Evolutionary conservation across 306 rosid species (phyloP).

Genomic region (Trifolium dubium): DNA sequence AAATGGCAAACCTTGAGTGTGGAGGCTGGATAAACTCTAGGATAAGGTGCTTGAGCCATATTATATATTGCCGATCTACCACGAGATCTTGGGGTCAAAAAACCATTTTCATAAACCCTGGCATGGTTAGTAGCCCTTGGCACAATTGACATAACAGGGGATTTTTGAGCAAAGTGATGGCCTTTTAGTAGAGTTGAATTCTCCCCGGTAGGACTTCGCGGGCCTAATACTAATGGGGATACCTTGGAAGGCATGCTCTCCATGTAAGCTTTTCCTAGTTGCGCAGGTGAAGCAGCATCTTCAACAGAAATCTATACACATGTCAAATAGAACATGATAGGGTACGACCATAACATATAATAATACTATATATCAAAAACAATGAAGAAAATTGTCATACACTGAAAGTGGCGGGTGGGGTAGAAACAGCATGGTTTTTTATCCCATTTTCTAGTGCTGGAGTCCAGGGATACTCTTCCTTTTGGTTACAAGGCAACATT

Average conservation of each 20-base stretch:
- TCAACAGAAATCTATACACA: slow-evolving; percentile 65
- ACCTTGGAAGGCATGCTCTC: slow-evolving; percentile 71
- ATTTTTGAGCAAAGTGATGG: slow-evolving; percentile 49
- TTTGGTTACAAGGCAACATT: slow-evolving; percentile 42
- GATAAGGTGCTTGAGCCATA: slow-evolving; percentile 87
- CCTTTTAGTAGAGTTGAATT: slow-evolving; percentile 43
- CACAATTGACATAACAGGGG: slow-evolving; percentile 54
- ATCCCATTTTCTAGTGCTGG: slow-evolving; percentile 53
- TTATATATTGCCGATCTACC: slow-evolving; percentile 85
- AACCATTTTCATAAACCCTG: slow-evolving; percentile 64
- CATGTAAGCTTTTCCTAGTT: slow-evolving; percentile 91
- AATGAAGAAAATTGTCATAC: slow-evolving; percentile 49
- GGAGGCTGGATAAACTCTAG: slow-evolving; percentile 59
- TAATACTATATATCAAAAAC: slow-evolving; percentile 10
- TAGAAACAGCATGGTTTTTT: slow-evolving; percentile 49
- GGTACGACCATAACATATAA: not conserved
- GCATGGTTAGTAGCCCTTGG: slow-evolving; percentile 56
- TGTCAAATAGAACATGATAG: slow-evolving; percentile 30
- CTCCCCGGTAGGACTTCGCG: slow-evolving; percentile 48
- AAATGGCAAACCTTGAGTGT: slow-evolving; percentile 58
- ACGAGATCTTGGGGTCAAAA: slow-evolving; percentile 74
- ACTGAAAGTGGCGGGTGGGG: slow-evolving; percentile 54
- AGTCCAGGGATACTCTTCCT: slow-evolving; percentile 48
- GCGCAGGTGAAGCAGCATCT: slow-evolving; percentile 84
- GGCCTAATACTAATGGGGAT: slow-evolving; percentile 61